Percentiles rank a stretch among this genome's conserved stretches.
phyloP scores from a whole-genome alignment of 2,329 filamentous ascomycete genomes.

The Pezicula neosporulosa region DNA sequence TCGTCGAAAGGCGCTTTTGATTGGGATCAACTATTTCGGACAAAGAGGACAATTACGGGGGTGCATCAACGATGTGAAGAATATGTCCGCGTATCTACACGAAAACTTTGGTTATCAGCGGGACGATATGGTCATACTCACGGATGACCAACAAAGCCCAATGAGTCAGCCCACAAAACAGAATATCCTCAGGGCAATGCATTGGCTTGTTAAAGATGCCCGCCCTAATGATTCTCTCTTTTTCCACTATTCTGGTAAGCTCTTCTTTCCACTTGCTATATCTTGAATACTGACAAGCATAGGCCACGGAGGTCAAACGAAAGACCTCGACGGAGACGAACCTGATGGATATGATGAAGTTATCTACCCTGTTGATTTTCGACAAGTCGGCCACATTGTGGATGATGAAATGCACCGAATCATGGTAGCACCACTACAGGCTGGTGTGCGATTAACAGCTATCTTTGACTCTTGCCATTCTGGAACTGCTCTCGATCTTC shows the following conservation, averaged over 20 bases:
- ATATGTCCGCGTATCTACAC: slow-evolving; percentile 90
- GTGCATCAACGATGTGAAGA: slow-evolving; percentile 96
- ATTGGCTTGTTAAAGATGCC: slow-evolving; percentile 95
- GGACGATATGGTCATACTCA: slow-evolving; percentile 96
- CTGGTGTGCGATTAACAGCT: slow-evolving; percentile 76
- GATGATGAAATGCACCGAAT: slow-evolving; percentile 80
- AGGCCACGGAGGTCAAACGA: slow-evolving; percentile 80
- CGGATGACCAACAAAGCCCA: slow-evolving; percentile 93
- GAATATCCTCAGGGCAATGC: slow-evolving; percentile 94
- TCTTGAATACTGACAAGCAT: slow-evolving; percentile 10
- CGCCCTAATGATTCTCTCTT: slow-evolving; percentile 91
- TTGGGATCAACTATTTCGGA: slow-evolving; percentile 96
- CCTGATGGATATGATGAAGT: slow-evolving; percentile 81
- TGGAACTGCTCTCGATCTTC: slow-evolving; percentile 62
- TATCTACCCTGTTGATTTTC: slow-evolving; percentile 80
- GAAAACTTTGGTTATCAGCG: slow-evolving; percentile 88
- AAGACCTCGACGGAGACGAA: slow-evolving; percentile 76
- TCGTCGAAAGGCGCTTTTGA: slow-evolving; percentile 80
- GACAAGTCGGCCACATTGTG: slow-evolving; percentile 75
- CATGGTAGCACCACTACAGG: slow-evolving; percentile 72
- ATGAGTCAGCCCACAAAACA: slow-evolving; percentile 97
- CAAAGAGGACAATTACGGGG: slow-evolving; percentile 87
- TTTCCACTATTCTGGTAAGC: slow-evolving; percentile 90
- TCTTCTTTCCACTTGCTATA: slow-evolving; percentile 6
- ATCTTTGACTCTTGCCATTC: slow-evolving; percentile 71